Evolutionary conservation across 257 asterid species (phyloP).

Genomic region (Solanum lignicaule): DNA sequence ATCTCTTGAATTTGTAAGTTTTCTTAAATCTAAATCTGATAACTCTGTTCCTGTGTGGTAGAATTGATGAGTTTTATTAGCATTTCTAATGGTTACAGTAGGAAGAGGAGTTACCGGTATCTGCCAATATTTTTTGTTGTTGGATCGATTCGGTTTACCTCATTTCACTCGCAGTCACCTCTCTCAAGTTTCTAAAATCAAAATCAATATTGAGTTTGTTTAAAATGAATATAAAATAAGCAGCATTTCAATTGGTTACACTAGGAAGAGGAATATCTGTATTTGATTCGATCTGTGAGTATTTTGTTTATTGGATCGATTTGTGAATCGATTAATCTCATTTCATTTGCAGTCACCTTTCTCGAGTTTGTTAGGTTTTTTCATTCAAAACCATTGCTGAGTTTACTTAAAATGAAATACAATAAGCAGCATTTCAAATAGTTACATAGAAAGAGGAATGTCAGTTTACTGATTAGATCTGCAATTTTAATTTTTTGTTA

Average conservation of each 20-base stretch:
- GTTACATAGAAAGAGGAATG: neutral
- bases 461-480: neutral
- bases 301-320: neutral
- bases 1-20: constrained; percentile 45
- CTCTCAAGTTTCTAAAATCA: neutral
- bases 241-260: neutral
- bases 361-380: neutral
- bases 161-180: neutral
- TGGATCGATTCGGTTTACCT: neutral
- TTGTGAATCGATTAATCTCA: neutral
- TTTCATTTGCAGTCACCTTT: neutral
- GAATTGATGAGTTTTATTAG: neutral
- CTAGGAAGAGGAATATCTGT: neutral
- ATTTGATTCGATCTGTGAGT: neutral
- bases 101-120: neutral
- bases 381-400: neutral
- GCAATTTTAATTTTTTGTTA: neutral
- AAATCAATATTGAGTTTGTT: neutral
- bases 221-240: neutral
- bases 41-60: neutral
- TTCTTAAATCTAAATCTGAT: neutral
- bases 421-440: neutral
- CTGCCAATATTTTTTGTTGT: neutral
- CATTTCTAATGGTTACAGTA: neutral
- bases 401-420: neutral